Evolutionary conservation across 805 yeast genomes (phyloP).

Genomic region (Nakazawaea anatomiae): DNA sequence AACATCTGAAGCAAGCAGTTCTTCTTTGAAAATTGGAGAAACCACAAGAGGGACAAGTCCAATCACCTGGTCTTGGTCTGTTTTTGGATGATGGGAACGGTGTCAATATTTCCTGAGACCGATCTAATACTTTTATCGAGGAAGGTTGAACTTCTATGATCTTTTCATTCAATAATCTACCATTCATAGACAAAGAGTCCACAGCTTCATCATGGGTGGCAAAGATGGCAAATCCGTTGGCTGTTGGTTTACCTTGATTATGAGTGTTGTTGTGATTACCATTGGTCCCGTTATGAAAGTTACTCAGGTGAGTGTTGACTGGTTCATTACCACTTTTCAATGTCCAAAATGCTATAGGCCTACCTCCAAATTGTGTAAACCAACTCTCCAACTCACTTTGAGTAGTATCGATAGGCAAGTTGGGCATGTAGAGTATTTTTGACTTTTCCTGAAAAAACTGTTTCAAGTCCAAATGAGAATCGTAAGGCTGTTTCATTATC

Average conservation of each 20-base stretch:
- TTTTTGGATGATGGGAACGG: conserved; percentile 83
- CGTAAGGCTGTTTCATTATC: conserved; percentile 69
- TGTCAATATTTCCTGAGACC: conserved; percentile 73
- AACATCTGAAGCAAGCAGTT: conserved; percentile 89
- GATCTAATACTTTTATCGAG: conserved; percentile 67
- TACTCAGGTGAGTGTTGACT: background rate
- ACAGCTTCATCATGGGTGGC: conserved; percentile 81
- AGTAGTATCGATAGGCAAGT: conserved; percentile 79
- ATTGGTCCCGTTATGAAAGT: conserved; percentile 2
- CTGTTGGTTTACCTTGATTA: conserved; percentile 37
- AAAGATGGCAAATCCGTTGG: conserved; percentile 82
- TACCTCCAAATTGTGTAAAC: conserved; percentile 83
- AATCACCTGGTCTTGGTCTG: conserved; percentile 93
- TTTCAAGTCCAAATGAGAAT: conserved; percentile 65
- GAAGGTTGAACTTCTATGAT: conserved; percentile 86
- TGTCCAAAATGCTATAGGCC: conserved; percentile 89
- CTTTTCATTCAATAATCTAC: conserved; percentile 64
- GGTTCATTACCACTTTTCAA: conserved; percentile 35
- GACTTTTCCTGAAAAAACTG: conserved; percentile 68
- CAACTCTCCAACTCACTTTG: conserved; percentile 87
- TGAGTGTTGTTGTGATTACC: conserved; percentile 13
- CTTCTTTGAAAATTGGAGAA: conserved; percentile 92
- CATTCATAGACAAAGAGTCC: conserved; percentile 74
- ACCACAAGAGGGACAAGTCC: conserved; percentile 97
- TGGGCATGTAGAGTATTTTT: conserved; percentile 72